These are phyloP conservation scores for Pythium aphanidermatum DNA, from an alignment of 352 stramenopile species.

Conservation along the genomic window DNA sequence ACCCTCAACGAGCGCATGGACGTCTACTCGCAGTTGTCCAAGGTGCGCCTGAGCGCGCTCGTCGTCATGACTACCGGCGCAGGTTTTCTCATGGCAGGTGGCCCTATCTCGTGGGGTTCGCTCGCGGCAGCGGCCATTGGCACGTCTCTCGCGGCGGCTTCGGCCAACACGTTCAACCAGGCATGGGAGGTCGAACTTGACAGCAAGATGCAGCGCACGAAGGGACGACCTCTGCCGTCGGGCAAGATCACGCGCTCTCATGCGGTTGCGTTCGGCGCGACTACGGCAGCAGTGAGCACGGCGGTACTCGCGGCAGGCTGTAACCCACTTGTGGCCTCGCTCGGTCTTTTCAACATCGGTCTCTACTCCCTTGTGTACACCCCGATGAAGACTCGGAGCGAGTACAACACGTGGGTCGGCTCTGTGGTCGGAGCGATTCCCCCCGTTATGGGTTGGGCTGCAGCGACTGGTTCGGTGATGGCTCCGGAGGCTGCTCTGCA, in stretches of 20 bases:
- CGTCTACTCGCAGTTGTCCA: conserved; percentile 91
- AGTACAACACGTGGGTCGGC: conserved; percentile 98
- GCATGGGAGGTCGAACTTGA: conserved; percentile 95
- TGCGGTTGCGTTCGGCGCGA: conserved; percentile 77
- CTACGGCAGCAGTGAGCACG: conserved; percentile 85
- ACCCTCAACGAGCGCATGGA: conserved; percentile 54
- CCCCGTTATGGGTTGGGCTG: conserved; percentile 97
- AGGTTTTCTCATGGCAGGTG: conserved; percentile 95
- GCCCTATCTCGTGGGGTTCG: conserved; percentile 85
- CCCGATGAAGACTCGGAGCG: conserved; percentile 94
- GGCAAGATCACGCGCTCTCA: conserved; percentile 73
- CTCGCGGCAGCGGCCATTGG: conserved; percentile 90
- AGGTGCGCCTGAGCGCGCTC: conserved; percentile 91
- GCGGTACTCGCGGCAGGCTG: conserved; percentile 88
- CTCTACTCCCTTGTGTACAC: conserved; percentile 99
- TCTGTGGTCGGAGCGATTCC: conserved; percentile 98
- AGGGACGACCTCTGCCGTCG: conserved; percentile 90
- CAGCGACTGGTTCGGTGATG: conserved; percentile 85
- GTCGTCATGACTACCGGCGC: conserved; percentile 95
- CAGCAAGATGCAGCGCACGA: conserved; percentile 96
- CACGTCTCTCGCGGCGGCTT: conserved; percentile 92
- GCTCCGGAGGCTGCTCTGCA: conserved; percentile 69
- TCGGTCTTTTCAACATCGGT: conserved; percentile 97
- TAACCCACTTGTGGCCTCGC: conserved; percentile 92
- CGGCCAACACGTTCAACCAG: conserved; percentile 98